Base-by-base conservation (phyloP, 164 flowering plant genomes). In the Houttuynia cordata region DNA sequence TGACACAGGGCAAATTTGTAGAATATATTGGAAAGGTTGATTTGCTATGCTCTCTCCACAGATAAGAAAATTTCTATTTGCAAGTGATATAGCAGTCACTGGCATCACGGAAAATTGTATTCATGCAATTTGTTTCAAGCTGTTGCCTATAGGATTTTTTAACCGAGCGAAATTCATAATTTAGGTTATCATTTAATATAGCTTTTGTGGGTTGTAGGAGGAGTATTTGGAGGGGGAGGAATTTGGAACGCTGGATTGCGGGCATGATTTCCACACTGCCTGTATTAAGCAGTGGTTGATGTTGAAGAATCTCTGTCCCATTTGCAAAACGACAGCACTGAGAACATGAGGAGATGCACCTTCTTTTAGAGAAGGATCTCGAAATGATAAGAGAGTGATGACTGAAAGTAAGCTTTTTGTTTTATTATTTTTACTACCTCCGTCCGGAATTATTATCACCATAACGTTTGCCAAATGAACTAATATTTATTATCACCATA, bases 261-360 rank as follows among this genome's bases (percentile, higher is more conserved):
- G 87, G 21, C 95, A 90, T 63, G 88, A 87, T 64, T 90, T 82
- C 64, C 97, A 90, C 65, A 57, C 72, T 4, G 57, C 68, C 59
- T 90, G 97, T 81, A 78, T 90, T 42, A 85, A 81, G 39, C 88
- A 81, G 45, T 90, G 97, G 97, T 71, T 90, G n/a, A 63, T 64
- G 75, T 77, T 64, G 65, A 90, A 90, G 79, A 90, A 90, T 64
- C 53, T 81, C 40, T 90, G 97, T 68, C 97, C 97, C 53, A 80
- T 90, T 51, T 90, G 97, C 70, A 90, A 85, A 71, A 81, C 76
- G 18, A 71, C 87, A 1, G 91, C 72, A 59, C 62, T 88, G 51
- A 51, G 53, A 7, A 52, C 56, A 5, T 61, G 24, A 52, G 9
- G 15, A 20, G 30, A 17, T 8, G 20, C 14, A 20, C 52, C 9